Base-by-base conservation (phyloP, 1,284 basidiomycete genomes). In the Amylostereum areolatum region DNA sequence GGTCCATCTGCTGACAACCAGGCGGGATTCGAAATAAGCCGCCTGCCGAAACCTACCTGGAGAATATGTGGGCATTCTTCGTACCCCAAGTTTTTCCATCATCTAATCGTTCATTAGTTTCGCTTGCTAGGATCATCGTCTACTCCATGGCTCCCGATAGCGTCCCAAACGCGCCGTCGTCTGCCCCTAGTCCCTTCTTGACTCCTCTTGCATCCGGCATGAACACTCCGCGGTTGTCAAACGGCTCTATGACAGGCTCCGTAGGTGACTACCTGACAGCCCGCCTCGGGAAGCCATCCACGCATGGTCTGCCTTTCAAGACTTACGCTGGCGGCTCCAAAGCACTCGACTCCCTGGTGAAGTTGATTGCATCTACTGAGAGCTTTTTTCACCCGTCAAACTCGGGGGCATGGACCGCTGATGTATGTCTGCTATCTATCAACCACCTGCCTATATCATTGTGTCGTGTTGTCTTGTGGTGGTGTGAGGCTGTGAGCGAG, bases 141-240 rank as follows among this genome's bases (percentile, higher is more conserved):
- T 95, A 92, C 66, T 94, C 89, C 4, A 96, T 96, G 83, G 74
- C 85, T 1, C 79, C 80, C 32, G 93, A 97, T 62, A 78, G 83
- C 1, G 60, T 74, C 5, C 75, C 81, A 5, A 78, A 80, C 2
- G 82, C 76, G 1, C 68, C 63, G 7, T 74, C 65, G 1, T 74
- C 68, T 57, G 69, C 75, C 2, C 74, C 78, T 1, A 83, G 81
- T 2, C 84, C 83, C 2, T 60, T 78, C 51, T 78, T 81, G 55
- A 86, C 85, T 8, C 86, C 86, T 0, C 61, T 78, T 34, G 73
- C 79, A 3, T 84, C 83, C 9, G 79, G 77, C 7, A 71, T 76
- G 61, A 78, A 65, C 54, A 85, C 83, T 0, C 82, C 83, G 3
- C 69, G 73, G 12, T 68, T 71, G 33, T 18, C 18, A 18, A 18